Evolutionary conservation across 2,329 filamentous ascomycete genomes (phyloP).

Genomic region (Leptosphaerulina australis): DNA sequence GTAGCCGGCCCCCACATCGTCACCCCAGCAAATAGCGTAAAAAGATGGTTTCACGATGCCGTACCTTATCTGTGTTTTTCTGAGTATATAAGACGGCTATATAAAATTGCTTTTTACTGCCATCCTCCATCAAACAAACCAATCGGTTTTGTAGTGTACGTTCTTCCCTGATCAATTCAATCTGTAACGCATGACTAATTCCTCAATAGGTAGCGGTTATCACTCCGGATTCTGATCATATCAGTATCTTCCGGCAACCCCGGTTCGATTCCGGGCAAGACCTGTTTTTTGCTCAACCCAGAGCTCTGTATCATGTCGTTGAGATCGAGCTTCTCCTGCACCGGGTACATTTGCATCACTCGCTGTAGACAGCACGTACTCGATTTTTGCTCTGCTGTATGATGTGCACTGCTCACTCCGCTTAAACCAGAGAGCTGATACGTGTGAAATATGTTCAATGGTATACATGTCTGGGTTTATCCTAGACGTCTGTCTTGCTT

Average conservation of each 20-base stretch:
- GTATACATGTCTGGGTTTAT: slow-evolving; percentile 16
- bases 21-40: no score
- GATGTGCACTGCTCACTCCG: no score
- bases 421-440: neutral
- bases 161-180: slow-evolving; percentile 6
- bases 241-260: slow-evolving; percentile 19
- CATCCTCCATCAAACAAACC: slow-evolving; percentile 4
- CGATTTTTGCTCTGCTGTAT: no score
- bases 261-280: slow-evolving; percentile 24
- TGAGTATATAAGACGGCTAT: no score
- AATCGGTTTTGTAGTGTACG: slow-evolving; percentile 17
- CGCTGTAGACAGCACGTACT: neutral
- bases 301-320: no score
- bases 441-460: slow-evolving; percentile 8
- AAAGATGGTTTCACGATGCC: no score
- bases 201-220: slow-evolving; percentile 19
- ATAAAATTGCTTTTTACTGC: fast-evolving
- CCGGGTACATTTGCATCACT: no score
- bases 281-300: no score
- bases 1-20: neutral
- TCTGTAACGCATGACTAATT: neutral
- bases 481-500: slow-evolving; percentile 8
- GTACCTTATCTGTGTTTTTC: no score
- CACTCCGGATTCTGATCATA: slow-evolving; percentile 24
- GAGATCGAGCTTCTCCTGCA: no score